Conservation (phyloP, 345 rosid species). For the Excoecaria cochinchinensis region DNA sequence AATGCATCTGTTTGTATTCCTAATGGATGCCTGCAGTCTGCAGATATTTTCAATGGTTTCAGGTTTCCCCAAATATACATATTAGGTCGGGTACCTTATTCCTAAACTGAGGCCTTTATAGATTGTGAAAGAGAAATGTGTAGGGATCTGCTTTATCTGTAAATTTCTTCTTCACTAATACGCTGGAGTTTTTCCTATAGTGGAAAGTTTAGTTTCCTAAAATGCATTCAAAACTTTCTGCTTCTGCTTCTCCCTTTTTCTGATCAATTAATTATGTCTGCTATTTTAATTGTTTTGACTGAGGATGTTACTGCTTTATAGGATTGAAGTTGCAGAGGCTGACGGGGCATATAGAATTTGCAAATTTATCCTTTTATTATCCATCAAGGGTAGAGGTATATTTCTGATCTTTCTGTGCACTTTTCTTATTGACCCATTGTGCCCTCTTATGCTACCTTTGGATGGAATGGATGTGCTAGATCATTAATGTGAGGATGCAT, state of each 20-base stretch:
- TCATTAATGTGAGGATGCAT: not conserved
- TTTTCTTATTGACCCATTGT: slow-evolving; percentile 1
- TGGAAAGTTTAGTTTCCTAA: not conserved
- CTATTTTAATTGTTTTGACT: slow-evolving; percentile 20
- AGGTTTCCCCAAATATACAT: not conserved
- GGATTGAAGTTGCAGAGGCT: slow-evolving; percentile 59
- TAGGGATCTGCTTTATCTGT: not conserved
- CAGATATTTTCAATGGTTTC: slow-evolving; percentile 1
- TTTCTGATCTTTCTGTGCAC: slow-evolving; percentile 16
- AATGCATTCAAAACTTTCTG: not conserved
- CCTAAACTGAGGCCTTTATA: not conserved
- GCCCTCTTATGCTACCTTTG: slow-evolving; percentile 1
- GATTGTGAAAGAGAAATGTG: not conserved
- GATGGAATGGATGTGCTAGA: not conserved
- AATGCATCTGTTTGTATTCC: not conserved
- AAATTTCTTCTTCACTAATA: not conserved
- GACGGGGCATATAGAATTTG: slow-evolving; percentile 60
- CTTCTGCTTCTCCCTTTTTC: not conserved
- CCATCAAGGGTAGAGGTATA: slow-evolving; percentile 62
- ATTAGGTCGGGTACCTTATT: slow-evolving; percentile 4
- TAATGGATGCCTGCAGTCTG: not conserved
- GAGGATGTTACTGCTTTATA: slow-evolving; percentile 31
- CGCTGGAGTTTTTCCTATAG: not conserved
- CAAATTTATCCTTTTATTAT: slow-evolving; percentile 64
- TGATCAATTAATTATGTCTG: not conserved